Evolutionary conservation across 2,329 filamentous ascomycete genomes (phyloP).

Genomic region (Dactylellina cionopaga): DNA sequence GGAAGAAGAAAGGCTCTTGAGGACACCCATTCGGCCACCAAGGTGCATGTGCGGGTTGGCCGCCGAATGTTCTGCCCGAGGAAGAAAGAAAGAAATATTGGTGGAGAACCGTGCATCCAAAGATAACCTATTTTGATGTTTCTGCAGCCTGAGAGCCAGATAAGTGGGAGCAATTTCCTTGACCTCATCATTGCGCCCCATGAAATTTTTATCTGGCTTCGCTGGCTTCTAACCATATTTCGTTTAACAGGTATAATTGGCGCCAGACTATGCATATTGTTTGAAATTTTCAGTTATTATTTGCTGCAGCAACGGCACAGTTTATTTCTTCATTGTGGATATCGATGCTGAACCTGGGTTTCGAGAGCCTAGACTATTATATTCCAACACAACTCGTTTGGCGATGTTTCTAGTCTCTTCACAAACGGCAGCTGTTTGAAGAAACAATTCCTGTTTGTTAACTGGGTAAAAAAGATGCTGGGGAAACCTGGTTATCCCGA

Average conservation of each 20-base stretch:
- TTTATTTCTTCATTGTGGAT: neutral
- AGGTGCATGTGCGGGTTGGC: constrained; percentile 14
- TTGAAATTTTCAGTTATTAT: constrained; percentile 27
- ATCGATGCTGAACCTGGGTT: constrained; percentile 2
- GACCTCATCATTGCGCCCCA: constrained; percentile 18
- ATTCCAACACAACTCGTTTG: constrained; percentile 4
- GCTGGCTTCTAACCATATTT: constrained; percentile 9
- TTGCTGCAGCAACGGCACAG: constrained; percentile 39
- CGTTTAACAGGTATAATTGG: constrained; percentile 33
- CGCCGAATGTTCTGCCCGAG: constrained; percentile 6
- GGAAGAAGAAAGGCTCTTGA: neutral
- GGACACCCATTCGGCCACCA: neutral
- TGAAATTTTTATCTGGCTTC: constrained; percentile 8
- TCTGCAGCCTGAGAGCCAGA: neutral
- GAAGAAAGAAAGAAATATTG: neutral
- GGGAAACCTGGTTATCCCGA: neutral
- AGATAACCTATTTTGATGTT: neutral
- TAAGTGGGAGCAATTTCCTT: constrained; percentile 18
- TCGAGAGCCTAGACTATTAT: constrained; percentile 1
- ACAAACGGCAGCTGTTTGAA: neutral
- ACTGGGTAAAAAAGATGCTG: constrained; percentile 13
- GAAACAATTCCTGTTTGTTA: neutral
- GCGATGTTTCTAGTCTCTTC: constrained; percentile 7
- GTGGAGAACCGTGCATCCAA: neutral
- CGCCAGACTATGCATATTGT: constrained; percentile 31